Conservation (phyloP, 768 basidiomycete genomes). For the Pleurotus tuoliensis region DNA sequence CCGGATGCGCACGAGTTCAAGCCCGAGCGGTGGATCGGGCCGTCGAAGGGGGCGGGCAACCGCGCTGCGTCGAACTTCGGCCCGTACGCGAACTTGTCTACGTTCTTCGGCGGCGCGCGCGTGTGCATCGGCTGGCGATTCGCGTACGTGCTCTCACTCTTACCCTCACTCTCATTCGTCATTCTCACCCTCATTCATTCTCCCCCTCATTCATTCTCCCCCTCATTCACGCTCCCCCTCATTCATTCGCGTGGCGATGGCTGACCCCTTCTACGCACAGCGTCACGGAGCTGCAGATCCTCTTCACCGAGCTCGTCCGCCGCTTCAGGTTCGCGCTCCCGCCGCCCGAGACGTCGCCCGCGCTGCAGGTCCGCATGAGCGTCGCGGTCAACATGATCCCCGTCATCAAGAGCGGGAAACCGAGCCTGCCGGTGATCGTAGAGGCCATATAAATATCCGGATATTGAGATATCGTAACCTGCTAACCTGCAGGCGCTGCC, state of each 20-base stretch:
- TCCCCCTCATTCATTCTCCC: too few species aligned
- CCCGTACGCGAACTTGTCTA: conserved; percentile 1
- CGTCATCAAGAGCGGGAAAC: not conserved
- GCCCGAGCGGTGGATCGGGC: conserved; percentile 6
- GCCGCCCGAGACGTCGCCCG: not conserved
- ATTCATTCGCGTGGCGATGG: too few species aligned
- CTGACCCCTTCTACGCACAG: not conserved
- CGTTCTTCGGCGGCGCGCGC: conserved; percentile 2
- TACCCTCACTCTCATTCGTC: too few species aligned
- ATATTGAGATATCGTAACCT: too few species aligned
- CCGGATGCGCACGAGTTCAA: conserved; percentile 6
- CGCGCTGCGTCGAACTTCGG: not conserved
- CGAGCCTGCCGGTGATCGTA: conserved; percentile 1
- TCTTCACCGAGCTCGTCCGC: conserved; percentile 11
- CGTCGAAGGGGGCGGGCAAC: not conserved
- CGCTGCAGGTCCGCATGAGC: conserved; percentile 3
- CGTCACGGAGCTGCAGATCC: conserved; percentile 12
- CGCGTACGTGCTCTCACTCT: conserved; percentile 10
- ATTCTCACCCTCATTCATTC: too few species aligned
- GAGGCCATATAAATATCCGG: not conserved
- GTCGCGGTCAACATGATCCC: conserved; percentile 5
- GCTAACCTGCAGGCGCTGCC: too few species aligned
- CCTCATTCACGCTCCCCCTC: too few species aligned
- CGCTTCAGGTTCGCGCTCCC: conserved; percentile 11
- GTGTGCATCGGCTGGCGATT: conserved; percentile 12